Evolutionary conservation across 371 early-diverging fungal genomes (phyloP).

Genomic region (Lichtheimia hyalospora): DNA sequence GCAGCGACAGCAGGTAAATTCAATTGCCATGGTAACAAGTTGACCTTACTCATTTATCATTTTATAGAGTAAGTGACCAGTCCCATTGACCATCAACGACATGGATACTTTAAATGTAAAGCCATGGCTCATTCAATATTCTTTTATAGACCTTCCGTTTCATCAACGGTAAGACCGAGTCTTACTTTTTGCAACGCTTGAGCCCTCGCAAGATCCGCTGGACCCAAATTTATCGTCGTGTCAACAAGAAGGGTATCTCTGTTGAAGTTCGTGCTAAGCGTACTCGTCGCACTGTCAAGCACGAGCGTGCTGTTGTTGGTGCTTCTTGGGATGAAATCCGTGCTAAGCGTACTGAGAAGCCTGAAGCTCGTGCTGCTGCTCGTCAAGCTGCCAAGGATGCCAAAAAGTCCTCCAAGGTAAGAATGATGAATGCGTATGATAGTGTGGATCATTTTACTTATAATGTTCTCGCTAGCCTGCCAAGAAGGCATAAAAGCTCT

Average conservation of each 20-base stretch:
- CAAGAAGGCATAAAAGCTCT: no score
- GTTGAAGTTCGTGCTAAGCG: constrained; percentile 97
- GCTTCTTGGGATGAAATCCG: constrained; percentile 93
- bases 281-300: constrained; percentile 92
- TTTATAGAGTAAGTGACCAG: constrained; percentile 1
- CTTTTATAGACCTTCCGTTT: constrained; percentile 86
- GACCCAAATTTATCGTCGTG: constrained; percentile 96
- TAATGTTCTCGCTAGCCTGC: no score
- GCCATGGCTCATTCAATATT: not conserved
- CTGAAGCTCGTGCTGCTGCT: constrained; percentile 92
- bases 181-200: constrained; percentile 92
- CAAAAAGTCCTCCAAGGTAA: constrained; percentile 45
- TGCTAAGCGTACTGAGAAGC: constrained; percentile 94
- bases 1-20: constrained; percentile 78
- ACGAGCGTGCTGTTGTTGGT: constrained; percentile 95
- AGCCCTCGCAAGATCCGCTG: constrained; percentile 98
- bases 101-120: no score
- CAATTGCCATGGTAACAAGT: not conserved
- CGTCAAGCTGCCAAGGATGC: constrained; percentile 84
- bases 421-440: no score
- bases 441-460: no score
- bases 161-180: constrained; percentile 94
- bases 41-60: not conserved
- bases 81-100: not conserved
- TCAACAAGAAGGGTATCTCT: constrained; percentile 98